Base-by-base conservation (phyloP, 495 filamentous ascomycete species). In the Tuber melanosporum region DNA sequence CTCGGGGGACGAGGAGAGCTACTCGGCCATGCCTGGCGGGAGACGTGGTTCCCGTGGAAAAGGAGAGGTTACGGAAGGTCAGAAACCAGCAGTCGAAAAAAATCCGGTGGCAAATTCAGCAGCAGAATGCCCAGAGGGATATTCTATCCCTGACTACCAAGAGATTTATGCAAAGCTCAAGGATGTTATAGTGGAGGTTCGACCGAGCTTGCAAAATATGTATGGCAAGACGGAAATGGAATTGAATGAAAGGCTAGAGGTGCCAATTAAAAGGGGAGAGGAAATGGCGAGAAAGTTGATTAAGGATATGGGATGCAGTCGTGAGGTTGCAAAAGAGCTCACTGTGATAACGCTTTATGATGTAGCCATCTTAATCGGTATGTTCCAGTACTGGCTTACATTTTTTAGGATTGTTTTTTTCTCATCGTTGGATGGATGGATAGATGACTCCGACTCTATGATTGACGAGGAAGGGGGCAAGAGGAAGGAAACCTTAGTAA, bases 371-470 rank as follows among this genome's bases (percentile, higher is more conserved):
- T 73, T 81, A 17, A 79, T 80, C 43, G 79, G 78, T 81, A 32
- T 32, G 78, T 43, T 32, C 14, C 22, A 17, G 15, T 22, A 7
- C 7, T 10, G 17, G 36, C 3, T 0, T 8, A 7, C 0, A 39
- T 72, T 70, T 2, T 8, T 17, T 9, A 8, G 20, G 8, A 19
- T 39, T 39, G 10, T n/a, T 0, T 39, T 41, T 45, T 10, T 19
- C 44, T 32, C 8, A 45, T 3, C 1, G n/a, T 39, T 9, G 62
- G n/a, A 26, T 41, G 41, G 47, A 3, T 15, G 41, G 3, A 19
- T 17, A 83, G 91, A 92, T 83, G 90, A 92, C 82, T 91, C 89
- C 82, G 89, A 89, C 36, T 91, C 91, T n/a, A 92, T 92, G 83
- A 84, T 86, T 66, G 88, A 91, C 49, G 88, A 90, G 77, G 89